A percentile compares a stretch with the other conserved stretches of the same genome.
Evolutionary conservation across 2,329 filamentous ascomycete species (phyloP).

Genomic region (Lanzia echinophila): DNA sequence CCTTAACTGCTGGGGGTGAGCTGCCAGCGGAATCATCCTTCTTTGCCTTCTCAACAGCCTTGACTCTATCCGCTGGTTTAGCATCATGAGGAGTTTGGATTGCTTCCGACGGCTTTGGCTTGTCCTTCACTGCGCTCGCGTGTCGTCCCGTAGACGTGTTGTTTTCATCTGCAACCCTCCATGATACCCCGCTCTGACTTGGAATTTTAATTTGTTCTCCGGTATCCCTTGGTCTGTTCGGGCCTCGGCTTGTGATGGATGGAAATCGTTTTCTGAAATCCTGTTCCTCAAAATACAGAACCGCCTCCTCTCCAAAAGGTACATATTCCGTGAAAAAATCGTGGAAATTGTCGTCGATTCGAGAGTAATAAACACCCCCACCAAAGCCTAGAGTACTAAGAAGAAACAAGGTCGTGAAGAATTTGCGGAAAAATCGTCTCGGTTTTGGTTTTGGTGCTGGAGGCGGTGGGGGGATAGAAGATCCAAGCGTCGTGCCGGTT

Average conservation of each 20-base stretch:
- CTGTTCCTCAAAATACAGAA: slow-evolving; percentile 91
- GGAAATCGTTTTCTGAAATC: slow-evolving; percentile 87
- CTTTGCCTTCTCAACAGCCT: slow-evolving; percentile 32
- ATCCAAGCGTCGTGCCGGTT: slow-evolving; percentile 31
- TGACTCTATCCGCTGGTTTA: slow-evolving; percentile 26
- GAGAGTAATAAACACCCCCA: slow-evolving; percentile 86
- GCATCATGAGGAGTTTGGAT: slow-evolving; percentile 26
- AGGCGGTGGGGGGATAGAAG: slow-evolving; percentile 34
- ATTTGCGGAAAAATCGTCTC: slow-evolving; percentile 66
- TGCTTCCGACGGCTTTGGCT: slow-evolving; percentile 21
- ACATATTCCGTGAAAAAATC: slow-evolving; percentile 98
- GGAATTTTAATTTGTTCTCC: slow-evolving; percentile 75
- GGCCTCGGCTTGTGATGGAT: slow-evolving; percentile 32
- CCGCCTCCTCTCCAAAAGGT: slow-evolving; percentile 87
- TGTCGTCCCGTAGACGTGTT: slow-evolving; percentile 50
- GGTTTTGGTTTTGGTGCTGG: slow-evolving; percentile 48
- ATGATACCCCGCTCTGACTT: slow-evolving; percentile 77
- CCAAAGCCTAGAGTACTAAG: slow-evolving; percentile 74
- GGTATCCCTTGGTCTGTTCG: slow-evolving; percentile 39
- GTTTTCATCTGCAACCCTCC: slow-evolving; percentile 62
- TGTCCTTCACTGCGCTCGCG: slow-evolving; percentile 43
- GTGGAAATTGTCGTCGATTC: slow-evolving; percentile 95
- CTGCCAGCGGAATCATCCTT: slow-evolving; percentile 25
- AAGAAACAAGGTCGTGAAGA: slow-evolving; percentile 68
- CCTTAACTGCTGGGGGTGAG: slow-evolving; percentile 14